Evolutionary conservation across 495 filamentous ascomycete species (phyloP).

Genomic region (Hyaloscypha variabilis): DNA sequence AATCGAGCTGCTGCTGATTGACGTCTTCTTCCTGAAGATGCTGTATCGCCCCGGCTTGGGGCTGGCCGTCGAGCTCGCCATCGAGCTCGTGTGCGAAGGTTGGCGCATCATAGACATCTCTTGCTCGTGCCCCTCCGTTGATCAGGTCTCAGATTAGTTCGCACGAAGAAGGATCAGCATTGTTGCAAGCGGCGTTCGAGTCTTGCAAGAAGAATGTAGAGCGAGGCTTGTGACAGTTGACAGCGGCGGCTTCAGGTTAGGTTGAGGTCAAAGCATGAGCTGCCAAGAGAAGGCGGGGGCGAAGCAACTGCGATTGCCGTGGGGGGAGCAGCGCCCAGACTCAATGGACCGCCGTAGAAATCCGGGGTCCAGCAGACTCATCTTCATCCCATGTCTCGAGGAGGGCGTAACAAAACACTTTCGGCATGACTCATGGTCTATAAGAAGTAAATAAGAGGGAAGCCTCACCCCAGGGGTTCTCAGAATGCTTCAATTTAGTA

Average conservation of each 20-base stretch:
- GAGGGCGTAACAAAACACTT: neutral
- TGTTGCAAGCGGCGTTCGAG: neutral
- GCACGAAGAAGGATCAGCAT: neutral
- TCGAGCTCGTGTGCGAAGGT: conserved; percentile 22
- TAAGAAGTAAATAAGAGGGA: neutral
- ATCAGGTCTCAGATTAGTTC: neutral
- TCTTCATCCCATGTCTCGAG: neutral
- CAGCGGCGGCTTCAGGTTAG: too few relatives aligned
- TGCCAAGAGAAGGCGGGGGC: too few relatives aligned
- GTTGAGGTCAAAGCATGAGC: neutral
- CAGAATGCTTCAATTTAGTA: neutral
- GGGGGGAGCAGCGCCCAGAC: neutral
- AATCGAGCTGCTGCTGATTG: neutral
- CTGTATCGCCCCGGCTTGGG: conserved; percentile 16
- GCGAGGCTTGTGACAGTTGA: neutral
- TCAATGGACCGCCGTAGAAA: neutral
- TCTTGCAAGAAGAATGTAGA: neutral
- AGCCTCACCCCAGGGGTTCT: neutral
- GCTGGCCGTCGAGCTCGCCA: conserved; percentile 19
- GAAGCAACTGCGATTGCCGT: neutral
- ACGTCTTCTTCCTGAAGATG: conserved; percentile 28
- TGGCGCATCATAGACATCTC: conserved; percentile 27
- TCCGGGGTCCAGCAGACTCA: neutral
- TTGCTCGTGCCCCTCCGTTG: neutral
- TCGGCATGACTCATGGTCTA: neutral